Base-by-base conservation (phyloP, 352 stramenopile species). In the Phytophthora foliorum region DNA sequence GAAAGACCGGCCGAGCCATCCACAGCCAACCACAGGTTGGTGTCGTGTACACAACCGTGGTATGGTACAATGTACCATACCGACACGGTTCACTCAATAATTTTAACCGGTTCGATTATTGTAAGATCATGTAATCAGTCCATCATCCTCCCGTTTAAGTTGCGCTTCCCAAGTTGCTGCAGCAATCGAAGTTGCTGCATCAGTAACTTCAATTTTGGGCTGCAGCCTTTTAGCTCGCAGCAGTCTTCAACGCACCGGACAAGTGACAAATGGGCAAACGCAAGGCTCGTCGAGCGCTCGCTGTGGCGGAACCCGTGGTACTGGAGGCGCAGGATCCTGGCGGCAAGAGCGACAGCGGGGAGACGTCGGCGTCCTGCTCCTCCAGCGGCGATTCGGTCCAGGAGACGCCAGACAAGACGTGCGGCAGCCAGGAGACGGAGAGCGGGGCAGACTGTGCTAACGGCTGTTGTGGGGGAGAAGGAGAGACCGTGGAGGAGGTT, bases 331-430 rank as follows among this genome's bases (percentile, higher is more conserved):
- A 29, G 27, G 56, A 38, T 22, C 19, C 14, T 8, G 39, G 61
- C 36, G 49, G n/a, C 32, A 76, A 73, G 51, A 74, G 66, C 36
- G 69, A 81, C 31, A 65, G 38, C 0, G 48, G 52, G n/a, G 69
- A 78, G 17, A 72, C 70, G n/a, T 38, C 52, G 6, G 49, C 38
- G 21, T 77, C 70, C 9, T 72, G 59, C 21, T 72, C 67, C 29
- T 72, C 67, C 34, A 74, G 62, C 24, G 39, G 63, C 36, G 42
- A 49, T 29, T 11, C 39, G 21, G 17, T 45, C 6, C 21, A 67
- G 36, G 46, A 57, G 31, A 19, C 36, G 16, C 36, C 3, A 34
- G 61, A 52, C 39, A 21, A 42, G 41, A 52, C 25, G 25, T 29
- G n/a, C 17, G 45, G 11, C 6, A 13, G 2, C 7, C 48, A 34